Conservation (phyloP, 306 rosid species). For the Inga leiocalycina region DNA sequence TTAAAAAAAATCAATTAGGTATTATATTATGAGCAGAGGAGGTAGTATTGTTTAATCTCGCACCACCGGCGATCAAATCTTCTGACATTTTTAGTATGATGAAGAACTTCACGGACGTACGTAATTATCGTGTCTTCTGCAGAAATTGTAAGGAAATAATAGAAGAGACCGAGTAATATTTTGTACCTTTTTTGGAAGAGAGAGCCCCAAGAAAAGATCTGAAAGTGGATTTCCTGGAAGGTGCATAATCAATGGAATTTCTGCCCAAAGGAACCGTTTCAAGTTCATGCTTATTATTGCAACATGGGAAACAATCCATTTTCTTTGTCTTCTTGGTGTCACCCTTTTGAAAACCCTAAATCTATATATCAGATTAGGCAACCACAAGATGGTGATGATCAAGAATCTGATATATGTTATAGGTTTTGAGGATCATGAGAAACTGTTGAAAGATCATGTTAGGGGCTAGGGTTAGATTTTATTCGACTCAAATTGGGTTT, state of each 20-base stretch:
- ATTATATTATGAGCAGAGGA: too few species aligned
- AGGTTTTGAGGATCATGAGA: not conserved
- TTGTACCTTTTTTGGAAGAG: conserved; percentile 54
- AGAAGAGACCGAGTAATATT: not conserved
- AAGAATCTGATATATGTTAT: not conserved
- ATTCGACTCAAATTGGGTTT: not conserved
- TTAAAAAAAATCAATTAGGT: too few species aligned
- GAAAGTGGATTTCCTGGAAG: conserved; percentile 37
- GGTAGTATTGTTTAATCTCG: not conserved
- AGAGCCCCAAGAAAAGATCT: conserved; percentile 45
- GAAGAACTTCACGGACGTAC: not conserved
- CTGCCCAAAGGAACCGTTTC: not conserved
- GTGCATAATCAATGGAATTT: not conserved
- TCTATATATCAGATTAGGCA: not conserved
- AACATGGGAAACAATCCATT: conserved; percentile 53
- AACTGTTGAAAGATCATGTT: not conserved
- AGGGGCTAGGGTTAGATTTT: not conserved
- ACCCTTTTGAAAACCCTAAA: not conserved
- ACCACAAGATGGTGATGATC: not conserved
- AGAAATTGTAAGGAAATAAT: not conserved
- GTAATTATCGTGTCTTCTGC: not conserved
- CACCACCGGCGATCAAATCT: not conserved
- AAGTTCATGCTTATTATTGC: conserved; percentile 20
- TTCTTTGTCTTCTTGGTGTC: not conserved
- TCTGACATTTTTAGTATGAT: too few species aligned